Percentiles rank a stretch among this genome's conserved stretches.
Conservation (phyloP, 1,284 basidiomycete species). For the Apiotrichum gracile region DNA sequence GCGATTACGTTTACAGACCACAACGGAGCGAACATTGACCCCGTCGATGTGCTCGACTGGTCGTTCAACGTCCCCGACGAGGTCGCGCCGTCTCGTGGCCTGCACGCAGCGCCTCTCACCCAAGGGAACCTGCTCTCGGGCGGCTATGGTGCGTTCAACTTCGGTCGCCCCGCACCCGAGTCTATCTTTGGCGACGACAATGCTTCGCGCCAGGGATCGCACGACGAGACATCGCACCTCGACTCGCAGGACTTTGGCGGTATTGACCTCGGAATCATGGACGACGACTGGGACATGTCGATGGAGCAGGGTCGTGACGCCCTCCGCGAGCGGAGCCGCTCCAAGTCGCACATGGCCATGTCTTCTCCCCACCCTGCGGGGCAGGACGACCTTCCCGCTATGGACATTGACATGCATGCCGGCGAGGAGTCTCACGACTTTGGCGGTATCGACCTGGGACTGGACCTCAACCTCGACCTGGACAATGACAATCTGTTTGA, state of each 20-base stretch:
- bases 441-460: slow-evolving; percentile 14
- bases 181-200: slow-evolving; percentile 39
- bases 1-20: slow-evolving; percentile 46
- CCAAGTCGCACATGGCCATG: slow-evolving; percentile 45
- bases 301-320: slow-evolving; percentile 71
- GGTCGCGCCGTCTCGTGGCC: slow-evolving; percentile 5
- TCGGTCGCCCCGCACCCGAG: slow-evolving; percentile 46
- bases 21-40: slow-evolving; percentile 8
- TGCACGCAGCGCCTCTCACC: slow-evolving; percentile 18
- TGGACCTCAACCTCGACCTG: slow-evolving; percentile 21
- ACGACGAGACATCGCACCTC: slow-evolving; percentile 54
- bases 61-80: slow-evolving; percentile 12
- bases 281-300: slow-evolving; percentile 46
- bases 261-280: slow-evolving; percentile 39
- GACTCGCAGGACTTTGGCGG: slow-evolving; percentile 70
- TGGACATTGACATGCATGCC: slow-evolving; percentile 29
- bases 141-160: slow-evolving; percentile 44
- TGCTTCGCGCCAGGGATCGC: slow-evolving; percentile 32
- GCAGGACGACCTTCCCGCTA: slow-evolving; percentile 44
- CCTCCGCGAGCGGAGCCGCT: slow-evolving; percentile 22
- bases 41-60: slow-evolving; percentile 42
- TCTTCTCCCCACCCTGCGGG: not conserved
- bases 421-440: not conserved
- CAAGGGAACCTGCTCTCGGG: slow-evolving; percentile 26
- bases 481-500: slow-evolving; percentile 42